A percentile compares a stretch with the other conserved stretches of the same genome.
Conservation (phyloP, 805 yeast species). For the Ogataea neopini region DNA sequence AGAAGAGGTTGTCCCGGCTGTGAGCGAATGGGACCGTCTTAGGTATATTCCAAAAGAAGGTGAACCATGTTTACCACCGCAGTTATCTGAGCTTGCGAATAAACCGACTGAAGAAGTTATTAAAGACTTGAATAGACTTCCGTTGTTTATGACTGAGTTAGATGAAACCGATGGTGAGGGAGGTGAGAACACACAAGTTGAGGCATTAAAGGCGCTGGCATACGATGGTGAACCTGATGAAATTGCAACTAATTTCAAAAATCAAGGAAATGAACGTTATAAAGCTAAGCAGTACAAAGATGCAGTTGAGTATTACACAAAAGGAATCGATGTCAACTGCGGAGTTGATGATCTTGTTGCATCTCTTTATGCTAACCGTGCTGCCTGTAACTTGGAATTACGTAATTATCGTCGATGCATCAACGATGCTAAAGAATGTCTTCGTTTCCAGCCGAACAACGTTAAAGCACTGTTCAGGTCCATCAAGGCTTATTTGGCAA, state of each 20-base stretch:
- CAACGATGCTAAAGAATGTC: slow-evolving; percentile 77
- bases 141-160: slow-evolving; percentile 90
- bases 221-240: slow-evolving; percentile 96
- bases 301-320: slow-evolving; percentile 77
- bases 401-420: slow-evolving; percentile 84
- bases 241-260: slow-evolving; percentile 83
- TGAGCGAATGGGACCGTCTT: slow-evolving; percentile 36
- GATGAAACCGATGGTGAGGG: slow-evolving; percentile 77
- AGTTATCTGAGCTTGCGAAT: slow-evolving; percentile 59
- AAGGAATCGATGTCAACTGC: slow-evolving; percentile 74
- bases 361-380: slow-evolving; percentile 75
- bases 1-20: slow-evolving; percentile 21
- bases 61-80: slow-evolving; percentile 82
- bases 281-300: slow-evolving; percentile 67
- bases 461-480: slow-evolving; percentile 85
- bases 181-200: slow-evolving; percentile 72
- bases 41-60: slow-evolving; percentile 40
- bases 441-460: slow-evolving; percentile 64
- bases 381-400: slow-evolving; percentile 88
- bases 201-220: slow-evolving; percentile 87
- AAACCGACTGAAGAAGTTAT: slow-evolving; percentile 76
- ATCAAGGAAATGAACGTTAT: slow-evolving; percentile 89
- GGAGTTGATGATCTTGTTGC: slow-evolving; percentile 54
- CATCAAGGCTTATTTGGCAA: slow-evolving; percentile 72
- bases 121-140: slow-evolving; percentile 76